A percentile compares a stretch with the other conserved stretches of the same genome.
phyloP scores from a whole-genome alignment of 768 basidiomycete species.

The Dictyophora rubrovolvata region DNA sequence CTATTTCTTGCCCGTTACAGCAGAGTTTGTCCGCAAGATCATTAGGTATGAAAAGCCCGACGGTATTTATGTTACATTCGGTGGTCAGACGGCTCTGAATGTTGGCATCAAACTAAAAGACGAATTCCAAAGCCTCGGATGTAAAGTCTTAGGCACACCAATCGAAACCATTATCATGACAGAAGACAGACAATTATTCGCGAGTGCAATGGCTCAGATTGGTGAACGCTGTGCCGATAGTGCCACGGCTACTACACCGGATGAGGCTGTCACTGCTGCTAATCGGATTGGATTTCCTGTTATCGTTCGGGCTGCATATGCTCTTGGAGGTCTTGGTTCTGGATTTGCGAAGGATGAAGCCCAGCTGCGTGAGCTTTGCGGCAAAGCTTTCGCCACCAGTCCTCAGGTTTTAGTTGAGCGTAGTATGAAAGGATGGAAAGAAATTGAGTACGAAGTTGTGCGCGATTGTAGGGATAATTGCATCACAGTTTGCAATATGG shows the following conservation, averaged over 20 bases:
- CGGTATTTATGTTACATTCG: slow-evolving; percentile 97
- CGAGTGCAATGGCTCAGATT: slow-evolving; percentile 88
- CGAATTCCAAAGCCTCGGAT: slow-evolving; percentile 83
- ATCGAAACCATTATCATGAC: slow-evolving; percentile 97
- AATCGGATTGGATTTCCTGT: slow-evolving; percentile 84
- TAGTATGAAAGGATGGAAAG: slow-evolving; percentile 99
- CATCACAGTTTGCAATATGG: slow-evolving; percentile 99
- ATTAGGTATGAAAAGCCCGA: slow-evolving; percentile 99
- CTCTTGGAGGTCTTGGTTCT: slow-evolving; percentile 89
- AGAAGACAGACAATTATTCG: slow-evolving; percentile 92
- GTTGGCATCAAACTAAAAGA: slow-evolving; percentile 98
- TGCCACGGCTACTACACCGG: slow-evolving; percentile 71
- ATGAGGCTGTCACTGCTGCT: slow-evolving; percentile 81
- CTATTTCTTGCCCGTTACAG: slow-evolving; percentile 97
- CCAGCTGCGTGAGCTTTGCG: slow-evolving; percentile 82
- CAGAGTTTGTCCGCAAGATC: slow-evolving; percentile 95
- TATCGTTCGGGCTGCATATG: slow-evolving; percentile 94
- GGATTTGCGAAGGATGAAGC: slow-evolving; percentile 93
- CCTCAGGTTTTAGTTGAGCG: slow-evolving; percentile 98
- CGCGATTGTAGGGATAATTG: slow-evolving; percentile 97
- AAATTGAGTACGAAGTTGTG: slow-evolving; percentile 99
- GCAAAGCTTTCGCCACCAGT: slow-evolving; percentile 93
- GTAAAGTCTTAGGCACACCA: slow-evolving; percentile 90
- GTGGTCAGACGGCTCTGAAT: slow-evolving; percentile 93
- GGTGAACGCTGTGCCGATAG: slow-evolving; percentile 93